Evolutionary conservation across 2,329 filamentous ascomycete species (phyloP), one percentile per base, ranked within the genome.

Genomic region (Pseudogymnoascus sp.): DNA sequence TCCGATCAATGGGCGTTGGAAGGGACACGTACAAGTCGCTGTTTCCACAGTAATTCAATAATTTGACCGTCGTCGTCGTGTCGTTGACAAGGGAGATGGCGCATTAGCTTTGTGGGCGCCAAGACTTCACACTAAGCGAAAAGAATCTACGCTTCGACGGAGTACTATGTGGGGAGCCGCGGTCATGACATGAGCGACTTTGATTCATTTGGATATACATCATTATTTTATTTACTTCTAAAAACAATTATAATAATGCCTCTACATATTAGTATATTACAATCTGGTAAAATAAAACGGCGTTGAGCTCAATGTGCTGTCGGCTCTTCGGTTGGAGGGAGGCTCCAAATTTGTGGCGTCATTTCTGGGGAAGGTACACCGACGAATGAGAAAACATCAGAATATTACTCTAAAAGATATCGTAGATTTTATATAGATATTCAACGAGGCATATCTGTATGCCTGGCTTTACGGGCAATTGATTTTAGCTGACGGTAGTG

Each of bases 111-210:
- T 68, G 67, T 68, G 67, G 38, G 67, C 61, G 67, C 67, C 67
- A 67, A 68, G 67, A 68, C 64, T 67, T 67, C 62, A 61, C 61
- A 64, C 63, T 68, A 68, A 65, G 63, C 66, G 66, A 68, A 62
- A 37, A 60, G 49, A 55, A 55, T 55, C 25, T 55, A 55, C 49
- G 49, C 25, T 55, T 55, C 49, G 28, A 55, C 28, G 49, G 49
- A 33, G 25, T n/a, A 55, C n/a, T 18, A 55, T 55, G 49, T 55
- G 49, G 49, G 49, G 49, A 55, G 49, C 49, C 49, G 49, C 49
- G n/a, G 49, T 55, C 25, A 55, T 55, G 49, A 55, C 45, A 55
- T 33, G 25, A 55, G 25, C 49, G 21, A 33, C 49, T 33, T 55
- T 12, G 18, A 55, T 55, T 12, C 49, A 55, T n/a, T 8, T 5